Evolutionary conservation across 164 flowering plant species (phyloP).

Genomic region (Santalum album): DNA sequence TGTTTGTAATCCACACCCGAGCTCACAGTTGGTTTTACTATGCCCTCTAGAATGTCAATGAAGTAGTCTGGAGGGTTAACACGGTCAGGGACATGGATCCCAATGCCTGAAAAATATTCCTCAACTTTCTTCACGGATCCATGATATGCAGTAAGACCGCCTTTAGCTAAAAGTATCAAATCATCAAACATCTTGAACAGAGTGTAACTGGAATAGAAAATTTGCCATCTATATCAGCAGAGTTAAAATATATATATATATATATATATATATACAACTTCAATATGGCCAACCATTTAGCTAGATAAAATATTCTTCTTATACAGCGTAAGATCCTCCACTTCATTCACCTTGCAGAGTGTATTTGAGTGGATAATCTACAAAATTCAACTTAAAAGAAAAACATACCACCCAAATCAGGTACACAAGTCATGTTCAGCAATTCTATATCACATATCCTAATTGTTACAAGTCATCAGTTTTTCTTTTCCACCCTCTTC

Average conservation of each 20-base stretch:
- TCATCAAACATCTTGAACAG: conserved; percentile 97
- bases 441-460: too few relatives aligned
- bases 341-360: too few relatives aligned
- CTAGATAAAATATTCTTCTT: too few relatives aligned
- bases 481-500: too few relatives aligned
- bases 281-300: not conserved
- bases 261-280: not conserved
- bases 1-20: conserved; percentile 41
- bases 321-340: too few relatives aligned
- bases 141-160: conserved; percentile 85
- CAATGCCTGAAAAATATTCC: conserved; percentile 77
- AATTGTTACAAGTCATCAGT: too few relatives aligned
- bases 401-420: too few relatives aligned
- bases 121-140: conserved; percentile 92
- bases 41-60: conserved; percentile 94
- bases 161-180: conserved; percentile 92
- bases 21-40: conserved; percentile 46
- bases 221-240: not conserved
- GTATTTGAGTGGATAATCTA: too few relatives aligned
- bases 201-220: conserved; percentile 58
- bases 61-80: conserved; percentile 92
- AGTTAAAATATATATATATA: not conserved
- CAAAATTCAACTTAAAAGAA: too few relatives aligned
- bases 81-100: conserved; percentile 85
- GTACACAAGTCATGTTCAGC: too few relatives aligned